phyloP scores from a whole-genome alignment of 202 grass and related monocot species.

The Carex arenaria region DNA sequence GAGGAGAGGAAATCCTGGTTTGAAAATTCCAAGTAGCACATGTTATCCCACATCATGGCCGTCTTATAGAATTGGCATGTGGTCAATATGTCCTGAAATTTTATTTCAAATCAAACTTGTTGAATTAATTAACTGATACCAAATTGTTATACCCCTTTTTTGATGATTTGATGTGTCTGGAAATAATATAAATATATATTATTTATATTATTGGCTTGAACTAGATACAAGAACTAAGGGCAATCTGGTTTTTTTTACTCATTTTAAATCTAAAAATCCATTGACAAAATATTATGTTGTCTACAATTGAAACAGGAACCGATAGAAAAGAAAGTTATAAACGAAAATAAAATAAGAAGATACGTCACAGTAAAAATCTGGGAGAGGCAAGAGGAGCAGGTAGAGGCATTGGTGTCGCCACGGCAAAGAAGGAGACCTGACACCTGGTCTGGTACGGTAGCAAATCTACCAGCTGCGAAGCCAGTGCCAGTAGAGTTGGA shows the following conservation, averaged over 20 bases:
- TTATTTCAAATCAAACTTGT: not conserved
- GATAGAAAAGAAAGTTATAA: not conserved
- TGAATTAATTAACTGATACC: not conserved
- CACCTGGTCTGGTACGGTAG: conserved; percentile 21
- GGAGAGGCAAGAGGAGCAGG: conserved; percentile 31
- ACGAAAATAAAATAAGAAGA: not conserved
- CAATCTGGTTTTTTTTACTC: not conserved
- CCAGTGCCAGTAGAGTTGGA: conserved; percentile 33
- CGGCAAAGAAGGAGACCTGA: conserved; percentile 55
- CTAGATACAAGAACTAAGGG: not conserved
- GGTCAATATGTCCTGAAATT: not conserved
- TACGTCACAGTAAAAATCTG: conserved; percentile 6
- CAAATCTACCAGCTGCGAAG: conserved; percentile 31
- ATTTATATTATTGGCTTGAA: not conserved
- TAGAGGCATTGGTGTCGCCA: conserved; percentile 33
- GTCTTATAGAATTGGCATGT: conserved; percentile 29
- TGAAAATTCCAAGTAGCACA: conserved; percentile 51
- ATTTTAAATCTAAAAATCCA: not conserved
- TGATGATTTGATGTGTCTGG: not conserved
- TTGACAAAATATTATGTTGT: not conserved
- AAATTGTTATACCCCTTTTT: not conserved
- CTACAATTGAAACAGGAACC: not conserved
- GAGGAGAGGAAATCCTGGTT: conserved; percentile 36
- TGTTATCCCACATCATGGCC: conserved; percentile 40
- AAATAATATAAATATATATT: not conserved